phyloP scores from a whole-genome alignment of 345 rosid genomes.

The Theobroma cacao region DNA sequence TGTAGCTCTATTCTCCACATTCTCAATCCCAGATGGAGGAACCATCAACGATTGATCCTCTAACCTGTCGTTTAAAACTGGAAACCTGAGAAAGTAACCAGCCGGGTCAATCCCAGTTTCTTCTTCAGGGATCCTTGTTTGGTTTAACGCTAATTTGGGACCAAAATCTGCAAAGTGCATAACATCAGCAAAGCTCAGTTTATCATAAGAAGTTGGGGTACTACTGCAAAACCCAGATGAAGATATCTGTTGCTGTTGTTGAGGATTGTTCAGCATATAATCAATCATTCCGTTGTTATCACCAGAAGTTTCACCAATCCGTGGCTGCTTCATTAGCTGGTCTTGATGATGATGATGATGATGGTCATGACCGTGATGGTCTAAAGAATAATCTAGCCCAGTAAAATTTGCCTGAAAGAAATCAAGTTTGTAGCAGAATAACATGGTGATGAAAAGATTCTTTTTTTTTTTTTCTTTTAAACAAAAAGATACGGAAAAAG shows the following conservation, averaged over 20 bases:
- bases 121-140: constrained; percentile 49
- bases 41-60: constrained; percentile 33
- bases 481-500: constrained; percentile 7
- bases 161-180: constrained; percentile 93
- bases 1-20: constrained; percentile 16
- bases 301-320: constrained; percentile 29
- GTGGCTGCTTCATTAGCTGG: constrained; percentile 28
- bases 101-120: constrained; percentile 77
- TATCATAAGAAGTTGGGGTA: constrained; percentile 55
- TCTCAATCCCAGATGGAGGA: constrained; percentile 26
- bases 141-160: constrained; percentile 67
- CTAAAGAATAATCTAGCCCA: constrained; percentile 45
- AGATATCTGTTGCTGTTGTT: constrained; percentile 38
- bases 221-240: constrained; percentile 38
- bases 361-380: constrained; percentile 29
- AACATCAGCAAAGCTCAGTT: constrained; percentile 74
- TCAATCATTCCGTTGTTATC: constrained; percentile 46
- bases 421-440: constrained; percentile 26
- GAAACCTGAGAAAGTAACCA: constrained; percentile 82
- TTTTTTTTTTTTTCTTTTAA: background rate
- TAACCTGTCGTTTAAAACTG: constrained; percentile 61
- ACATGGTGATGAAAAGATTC: constrained; percentile 22
- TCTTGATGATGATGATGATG: constrained; percentile 30
- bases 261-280: constrained; percentile 52
- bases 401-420: constrained; percentile 46